Conservation (phyloP, 2,329 filamentous ascomycete genomes). For the Neonectria neomacrospora region DNA sequence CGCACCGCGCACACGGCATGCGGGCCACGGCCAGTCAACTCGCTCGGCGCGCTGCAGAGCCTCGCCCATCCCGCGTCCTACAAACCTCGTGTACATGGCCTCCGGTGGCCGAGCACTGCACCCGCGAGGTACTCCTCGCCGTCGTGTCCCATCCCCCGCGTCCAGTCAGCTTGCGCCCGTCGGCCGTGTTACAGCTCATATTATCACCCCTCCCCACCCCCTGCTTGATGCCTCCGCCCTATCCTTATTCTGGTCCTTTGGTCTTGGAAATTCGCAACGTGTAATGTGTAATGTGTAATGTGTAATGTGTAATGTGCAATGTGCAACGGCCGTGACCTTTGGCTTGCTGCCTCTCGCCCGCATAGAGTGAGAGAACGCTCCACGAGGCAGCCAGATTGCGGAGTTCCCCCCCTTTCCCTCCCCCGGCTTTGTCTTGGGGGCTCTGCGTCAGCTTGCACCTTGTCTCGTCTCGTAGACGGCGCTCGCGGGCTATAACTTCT, state of each 20-base stretch:
- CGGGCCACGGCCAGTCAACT: constrained; percentile 5
- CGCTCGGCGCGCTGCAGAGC: constrained; percentile 32
- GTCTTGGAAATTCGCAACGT: constrained; percentile 29
- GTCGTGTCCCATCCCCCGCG: background rate
- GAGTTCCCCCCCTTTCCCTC: background rate
- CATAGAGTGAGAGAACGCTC: constrained; percentile 36
- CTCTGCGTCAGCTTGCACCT: constrained; percentile 3
- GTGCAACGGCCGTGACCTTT: constrained; percentile 36
- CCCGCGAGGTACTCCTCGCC: constrained; percentile 8
- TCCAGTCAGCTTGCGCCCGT: constrained; percentile 13
- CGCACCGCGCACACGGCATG: constrained; percentile 29
- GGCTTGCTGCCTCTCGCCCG: constrained; percentile 37
- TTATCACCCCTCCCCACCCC: background rate
- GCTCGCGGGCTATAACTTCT: constrained; percentile 19
- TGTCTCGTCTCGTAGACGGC: background rate
- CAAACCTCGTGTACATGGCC: background rate
- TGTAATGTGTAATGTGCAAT: constrained; percentile 21
- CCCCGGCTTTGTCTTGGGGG: background rate
- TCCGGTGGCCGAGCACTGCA: constrained; percentile 1
- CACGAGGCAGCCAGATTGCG: constrained; percentile 33
- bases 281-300: too few relatives aligned
- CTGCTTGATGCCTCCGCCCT: constrained; percentile 9
- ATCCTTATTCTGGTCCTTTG: constrained; percentile 11
- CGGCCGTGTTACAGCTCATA: constrained; percentile 6
- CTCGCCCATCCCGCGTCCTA: constrained; percentile 27